These are phyloP conservation scores for Phytophthora pluvialis DNA, from an alignment of 352 stramenopile genomes.

Conservation along the genomic window DNA sequence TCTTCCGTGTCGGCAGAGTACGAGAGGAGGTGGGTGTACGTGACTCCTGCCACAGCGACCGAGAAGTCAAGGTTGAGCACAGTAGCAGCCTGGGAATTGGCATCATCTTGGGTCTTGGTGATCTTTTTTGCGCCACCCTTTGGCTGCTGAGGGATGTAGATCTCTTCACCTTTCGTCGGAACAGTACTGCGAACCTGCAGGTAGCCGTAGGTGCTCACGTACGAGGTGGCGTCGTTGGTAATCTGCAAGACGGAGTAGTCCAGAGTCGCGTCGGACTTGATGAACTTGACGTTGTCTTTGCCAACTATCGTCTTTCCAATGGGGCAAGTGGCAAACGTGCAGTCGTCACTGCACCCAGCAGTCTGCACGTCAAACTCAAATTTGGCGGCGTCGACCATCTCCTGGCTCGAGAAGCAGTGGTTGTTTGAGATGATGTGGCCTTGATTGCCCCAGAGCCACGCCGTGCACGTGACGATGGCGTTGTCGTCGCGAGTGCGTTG, in stretches of 20 bases:
- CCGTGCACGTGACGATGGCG: constrained; percentile 46
- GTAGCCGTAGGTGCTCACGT: constrained; percentile 61
- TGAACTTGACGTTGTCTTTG: constrained; percentile 56
- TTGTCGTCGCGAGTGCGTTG: constrained; percentile 54
- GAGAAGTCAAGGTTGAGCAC: constrained; percentile 44
- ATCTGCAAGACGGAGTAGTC: constrained; percentile 71
- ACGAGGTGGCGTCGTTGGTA: constrained; percentile 36
- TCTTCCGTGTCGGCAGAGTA: constrained; percentile 76
- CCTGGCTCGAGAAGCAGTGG: constrained; percentile 51
- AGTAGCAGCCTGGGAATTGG: constrained; percentile 21
- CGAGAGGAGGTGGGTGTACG: constrained; percentile 48
- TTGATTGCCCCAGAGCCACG: constrained; percentile 66
- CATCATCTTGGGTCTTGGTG: constrained; percentile 51
- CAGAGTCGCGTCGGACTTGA: constrained; percentile 55
- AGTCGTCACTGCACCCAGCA: constrained; percentile 49
- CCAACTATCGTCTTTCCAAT: constrained; percentile 47
- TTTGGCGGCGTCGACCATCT: constrained; percentile 50
- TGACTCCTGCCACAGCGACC: constrained; percentile 40
- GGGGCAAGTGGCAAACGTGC: constrained; percentile 46
- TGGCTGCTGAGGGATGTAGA: constrained; percentile 76
- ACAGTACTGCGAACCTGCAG: constrained; percentile 56
- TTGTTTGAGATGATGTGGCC: constrained; percentile 77
- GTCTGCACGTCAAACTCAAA: constrained; percentile 73
- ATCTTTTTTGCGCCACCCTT: constrained; percentile 65
- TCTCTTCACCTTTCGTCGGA: constrained; percentile 49